A percentile compares a stretch with the other conserved stretches of the same genome.
Conservation (phyloP, 179 eudicot species). For the Vitellaria paradoxa region DNA sequence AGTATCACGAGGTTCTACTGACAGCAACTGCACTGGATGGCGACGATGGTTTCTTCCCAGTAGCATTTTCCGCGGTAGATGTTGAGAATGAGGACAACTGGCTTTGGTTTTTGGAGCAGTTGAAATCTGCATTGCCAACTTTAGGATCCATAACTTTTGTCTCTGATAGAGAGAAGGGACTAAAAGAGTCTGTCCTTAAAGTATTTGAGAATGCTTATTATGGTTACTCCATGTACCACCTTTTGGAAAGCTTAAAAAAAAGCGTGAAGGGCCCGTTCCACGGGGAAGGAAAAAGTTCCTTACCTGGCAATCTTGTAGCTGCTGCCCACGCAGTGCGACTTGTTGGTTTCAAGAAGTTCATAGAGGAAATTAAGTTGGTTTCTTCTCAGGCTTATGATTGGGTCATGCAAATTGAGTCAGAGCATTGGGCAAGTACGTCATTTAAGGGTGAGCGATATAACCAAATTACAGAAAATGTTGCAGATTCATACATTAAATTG, state of each 20-base stretch:
- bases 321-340: constrained; percentile 54
- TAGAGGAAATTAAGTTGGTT: constrained; percentile 45
- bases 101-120: constrained; percentile 55
- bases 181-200: constrained; percentile 31
- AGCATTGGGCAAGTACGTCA: constrained; percentile 36
- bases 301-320: constrained; percentile 36
- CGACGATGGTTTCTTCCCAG: constrained; percentile 53
- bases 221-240: constrained; percentile 57
- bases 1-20: constrained; percentile 68
- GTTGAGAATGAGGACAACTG: constrained; percentile 40
- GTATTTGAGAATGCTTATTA: constrained; percentile 41
- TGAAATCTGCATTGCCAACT: constrained; percentile 39
- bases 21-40: constrained; percentile 65
- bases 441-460: constrained; percentile 43
- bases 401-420: constrained; percentile 52
- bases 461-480: constrained; percentile 35
- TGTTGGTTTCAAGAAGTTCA: constrained; percentile 30
- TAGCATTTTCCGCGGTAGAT: constrained; percentile 54
- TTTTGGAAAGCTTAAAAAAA: constrained; percentile 44
- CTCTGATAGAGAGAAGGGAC: constrained; percentile 47
- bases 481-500: constrained; percentile 29
- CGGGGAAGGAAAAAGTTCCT: constrained; percentile 49
- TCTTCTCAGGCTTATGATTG: constrained; percentile 48
- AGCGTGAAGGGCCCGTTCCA: constrained; percentile 51
- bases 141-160: constrained; percentile 42